Percentiles rank a stretch among this genome's conserved stretches.
phyloP scores from a whole-genome alignment of 441 rosid species.

The Pelargonium citronellum region DNA sequence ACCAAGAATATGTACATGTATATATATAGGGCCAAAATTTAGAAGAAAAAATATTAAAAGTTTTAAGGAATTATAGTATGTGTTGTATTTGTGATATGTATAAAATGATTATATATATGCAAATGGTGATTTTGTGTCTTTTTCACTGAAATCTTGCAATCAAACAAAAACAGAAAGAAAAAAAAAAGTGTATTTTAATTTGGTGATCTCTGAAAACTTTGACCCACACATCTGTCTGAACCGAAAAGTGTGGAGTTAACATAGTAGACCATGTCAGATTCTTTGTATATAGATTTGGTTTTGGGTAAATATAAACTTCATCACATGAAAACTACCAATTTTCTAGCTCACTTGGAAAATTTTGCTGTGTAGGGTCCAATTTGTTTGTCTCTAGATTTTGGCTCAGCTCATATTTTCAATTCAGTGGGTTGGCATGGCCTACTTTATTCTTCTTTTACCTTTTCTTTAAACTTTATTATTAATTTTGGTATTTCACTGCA shows the following conservation, averaged over 20 bases:
- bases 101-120: not conserved
- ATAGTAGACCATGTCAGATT: conserved; percentile 34
- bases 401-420: no score
- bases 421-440: no score
- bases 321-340: not conserved
- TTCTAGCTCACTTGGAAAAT: not conserved
- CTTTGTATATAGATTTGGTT: conserved; percentile 19
- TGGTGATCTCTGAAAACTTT: conserved; percentile 25
- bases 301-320: no score
- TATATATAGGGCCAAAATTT: not conserved
- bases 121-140: conserved; percentile 31
- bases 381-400: not conserved
- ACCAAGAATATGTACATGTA: conserved; percentile 30
- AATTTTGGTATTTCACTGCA: no score
- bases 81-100: conserved; percentile 8
- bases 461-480: no score
- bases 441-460: no score
- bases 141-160: conserved; percentile 54
- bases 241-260: conserved; percentile 24
- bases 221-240: conserved; percentile 34
- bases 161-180: conserved; percentile 22
- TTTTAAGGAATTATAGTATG: conserved; percentile 14
- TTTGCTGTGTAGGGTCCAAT: not conserved
- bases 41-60: conserved; percentile 5
- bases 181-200: conserved; percentile 8